Conservation (phyloP, 202 grass and related monocot genomes). For the Thinopyrum obtusiflorum region DNA sequence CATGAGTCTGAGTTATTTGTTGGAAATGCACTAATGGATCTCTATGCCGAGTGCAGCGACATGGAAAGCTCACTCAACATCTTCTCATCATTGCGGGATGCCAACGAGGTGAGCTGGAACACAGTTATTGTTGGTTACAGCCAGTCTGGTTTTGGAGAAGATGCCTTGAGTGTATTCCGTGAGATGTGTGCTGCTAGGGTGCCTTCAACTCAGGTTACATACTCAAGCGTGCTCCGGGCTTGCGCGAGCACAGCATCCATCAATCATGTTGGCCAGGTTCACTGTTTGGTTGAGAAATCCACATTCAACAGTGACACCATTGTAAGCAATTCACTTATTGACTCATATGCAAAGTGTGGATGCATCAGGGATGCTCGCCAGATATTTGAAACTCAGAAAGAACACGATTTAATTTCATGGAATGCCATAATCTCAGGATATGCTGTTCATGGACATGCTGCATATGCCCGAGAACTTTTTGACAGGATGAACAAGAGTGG, state of each 20-base stretch:
- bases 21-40: slow-evolving; percentile 64
- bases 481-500: slow-evolving; percentile 35
- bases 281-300: slow-evolving; percentile 60
- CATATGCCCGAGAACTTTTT: slow-evolving; percentile 47
- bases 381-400: slow-evolving; percentile 46
- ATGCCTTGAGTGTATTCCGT: slow-evolving; percentile 50
- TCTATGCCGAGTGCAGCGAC: slow-evolving; percentile 64
- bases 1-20: slow-evolving; percentile 58
- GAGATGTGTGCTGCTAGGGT: slow-evolving; percentile 43
- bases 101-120: slow-evolving; percentile 73
- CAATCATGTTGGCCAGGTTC: slow-evolving; percentile 48
- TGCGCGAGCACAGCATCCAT: slow-evolving; percentile 53
- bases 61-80: slow-evolving; percentile 55
- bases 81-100: slow-evolving; percentile 39
- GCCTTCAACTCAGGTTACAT: slow-evolving; percentile 60
- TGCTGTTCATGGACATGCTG: slow-evolving; percentile 51
- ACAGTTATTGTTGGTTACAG: slow-evolving; percentile 60
- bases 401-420: slow-evolving; percentile 59
- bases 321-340: slow-evolving; percentile 69
- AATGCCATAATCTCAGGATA: slow-evolving; percentile 70
- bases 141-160: slow-evolving; percentile 53
- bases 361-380: slow-evolving; percentile 52
- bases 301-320: slow-evolving; percentile 45
- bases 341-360: slow-evolving; percentile 72
- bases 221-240: slow-evolving; percentile 62